Conservation (phyloP, 805 yeast species). For the Kodamaea kaohsiungensis region DNA sequence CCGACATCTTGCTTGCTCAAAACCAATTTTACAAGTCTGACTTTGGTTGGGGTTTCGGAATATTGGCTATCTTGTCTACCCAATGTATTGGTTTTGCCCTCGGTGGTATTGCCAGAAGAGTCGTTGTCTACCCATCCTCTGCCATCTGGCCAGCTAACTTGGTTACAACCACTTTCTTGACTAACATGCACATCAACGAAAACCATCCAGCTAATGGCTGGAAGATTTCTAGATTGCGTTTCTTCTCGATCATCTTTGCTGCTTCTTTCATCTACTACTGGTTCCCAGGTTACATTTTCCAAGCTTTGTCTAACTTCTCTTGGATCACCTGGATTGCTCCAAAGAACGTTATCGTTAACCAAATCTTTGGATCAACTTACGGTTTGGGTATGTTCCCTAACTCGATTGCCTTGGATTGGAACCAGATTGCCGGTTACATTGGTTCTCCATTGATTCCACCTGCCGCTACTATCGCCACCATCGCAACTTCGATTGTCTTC, state of each 20-base stretch:
- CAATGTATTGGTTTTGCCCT: conserved; percentile 68
- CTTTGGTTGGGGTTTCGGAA: conserved; percentile 55
- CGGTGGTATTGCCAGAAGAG: conserved; percentile 61
- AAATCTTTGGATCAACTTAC: conserved; percentile 59
- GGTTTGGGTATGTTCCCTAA: conserved; percentile 66
- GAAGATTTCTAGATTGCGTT: conserved; percentile 45
- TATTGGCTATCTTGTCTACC: conserved; percentile 53
- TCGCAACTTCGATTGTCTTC: conserved; percentile 33
- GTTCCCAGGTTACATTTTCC: conserved; percentile 62
- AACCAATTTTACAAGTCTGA: conserved; percentile 47
- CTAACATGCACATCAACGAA: conserved; percentile 50
- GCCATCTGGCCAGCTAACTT: conserved; percentile 72
- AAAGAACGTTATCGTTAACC: conserved; percentile 60
- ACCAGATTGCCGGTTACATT: conserved; percentile 54
- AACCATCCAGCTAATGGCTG: conserved; percentile 61
- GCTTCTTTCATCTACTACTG: conserved; percentile 29
- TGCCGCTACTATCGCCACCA: conserved; percentile 47
- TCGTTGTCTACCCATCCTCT: conserved; percentile 63
- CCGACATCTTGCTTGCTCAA: conserved; percentile 56
- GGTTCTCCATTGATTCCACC: conserved; percentile 71
- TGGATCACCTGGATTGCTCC: conserved; percentile 70
- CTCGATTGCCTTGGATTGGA: conserved; percentile 65
- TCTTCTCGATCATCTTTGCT: conserved; percentile 17
- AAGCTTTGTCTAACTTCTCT: conserved; percentile 59
- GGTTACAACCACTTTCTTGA: conserved; percentile 57